Evolutionary conservation across 1,284 basidiomycete genomes (phyloP), one percentile per base, ranked within the genome.

Genomic region (Cryptococcus depauperatus): DNA sequence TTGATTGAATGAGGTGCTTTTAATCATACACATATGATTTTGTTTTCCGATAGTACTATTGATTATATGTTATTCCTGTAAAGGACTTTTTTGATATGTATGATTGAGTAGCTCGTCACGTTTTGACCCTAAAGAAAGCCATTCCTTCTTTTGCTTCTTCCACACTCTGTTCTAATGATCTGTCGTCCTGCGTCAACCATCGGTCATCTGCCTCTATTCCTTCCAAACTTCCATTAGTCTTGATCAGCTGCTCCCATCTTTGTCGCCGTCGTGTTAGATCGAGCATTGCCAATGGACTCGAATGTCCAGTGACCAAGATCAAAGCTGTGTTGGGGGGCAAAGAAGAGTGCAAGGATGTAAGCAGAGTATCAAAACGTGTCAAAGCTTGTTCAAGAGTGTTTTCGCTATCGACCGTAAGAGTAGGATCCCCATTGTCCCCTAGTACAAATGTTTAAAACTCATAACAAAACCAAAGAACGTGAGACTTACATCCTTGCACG

Each of bases 281-380:
- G 1, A 82, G 73, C 84, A 91, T 89, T 1, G 68, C 73, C 0
- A 85, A 77, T 0, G 91, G 89, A 61, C 92, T 85, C 1, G 81
- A 79, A 61, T 93, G 87, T 0, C 90, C 90, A 0, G 84, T 86
- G 59, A 93, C 81, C 37, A 95, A 73, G 34, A 93, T 72, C 10
- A 95, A 65, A 0, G 88, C 88, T 0, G 88, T 86, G 22, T 82
- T 79, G 6, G 80, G 63, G 0, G 88, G 87, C 0, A 95, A 76
- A 0, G 80, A 66, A 0, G 75, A 72, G 59, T 90, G 81, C 0
- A 95, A 71, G 4, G 71, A 61, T 30, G 71, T 65, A 1, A 95
- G 75, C 3, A 80, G 80, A 0, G 56, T 60, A 64, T 90, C 78
- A 37, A 93, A 74, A 1, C 69, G 44, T 7, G 42, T 38, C 14